Evolutionary conservation across 305 asterid genomes (phyloP).

Genomic region (Rubia balearica): DNA sequence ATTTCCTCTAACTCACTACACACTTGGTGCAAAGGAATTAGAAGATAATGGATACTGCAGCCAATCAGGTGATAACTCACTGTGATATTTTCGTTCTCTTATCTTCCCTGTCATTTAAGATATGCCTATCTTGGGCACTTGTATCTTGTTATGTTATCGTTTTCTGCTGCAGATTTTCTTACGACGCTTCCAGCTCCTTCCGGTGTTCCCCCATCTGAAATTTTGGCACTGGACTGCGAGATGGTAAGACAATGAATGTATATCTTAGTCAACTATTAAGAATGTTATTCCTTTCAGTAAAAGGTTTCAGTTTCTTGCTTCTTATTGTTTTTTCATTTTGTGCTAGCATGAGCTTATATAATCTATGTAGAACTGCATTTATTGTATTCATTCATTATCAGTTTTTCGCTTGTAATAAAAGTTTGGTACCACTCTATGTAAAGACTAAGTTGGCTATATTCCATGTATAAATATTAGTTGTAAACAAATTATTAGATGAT

Average conservation of each 20-base stretch:
- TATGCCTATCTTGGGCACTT: neutral
- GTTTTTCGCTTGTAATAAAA: neutral
- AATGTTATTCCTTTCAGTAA: neutral
- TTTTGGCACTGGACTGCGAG: conserved; percentile 90
- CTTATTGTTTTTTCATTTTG: neutral
- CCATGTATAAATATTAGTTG: neutral
- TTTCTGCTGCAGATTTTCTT: conserved; percentile 52
- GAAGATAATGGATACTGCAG: conserved; percentile 79
- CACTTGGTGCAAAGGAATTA: conserved; percentile 64
- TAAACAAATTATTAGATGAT: neutral
- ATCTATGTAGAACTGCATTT: neutral
- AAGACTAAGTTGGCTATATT: neutral
- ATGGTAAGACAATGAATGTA: conserved; percentile 50
- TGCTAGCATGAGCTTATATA: neutral
- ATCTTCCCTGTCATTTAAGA: conserved; percentile 4
- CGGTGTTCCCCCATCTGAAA: conserved; percentile 50
- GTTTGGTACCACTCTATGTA: neutral
- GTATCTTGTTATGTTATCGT: conserved; percentile 13
- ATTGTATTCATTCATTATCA: neutral
- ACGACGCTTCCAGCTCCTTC: conserved; percentile 69
- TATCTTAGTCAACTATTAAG: conserved; percentile 1
- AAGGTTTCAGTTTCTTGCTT: neutral
- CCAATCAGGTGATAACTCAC: conserved; percentile 41
- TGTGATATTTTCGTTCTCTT: conserved; percentile 3
- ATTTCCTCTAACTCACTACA: conserved; percentile 70